Base-by-base conservation (phyloP, 352 stramenopile species). In the Pythium plurisporium region DNA sequence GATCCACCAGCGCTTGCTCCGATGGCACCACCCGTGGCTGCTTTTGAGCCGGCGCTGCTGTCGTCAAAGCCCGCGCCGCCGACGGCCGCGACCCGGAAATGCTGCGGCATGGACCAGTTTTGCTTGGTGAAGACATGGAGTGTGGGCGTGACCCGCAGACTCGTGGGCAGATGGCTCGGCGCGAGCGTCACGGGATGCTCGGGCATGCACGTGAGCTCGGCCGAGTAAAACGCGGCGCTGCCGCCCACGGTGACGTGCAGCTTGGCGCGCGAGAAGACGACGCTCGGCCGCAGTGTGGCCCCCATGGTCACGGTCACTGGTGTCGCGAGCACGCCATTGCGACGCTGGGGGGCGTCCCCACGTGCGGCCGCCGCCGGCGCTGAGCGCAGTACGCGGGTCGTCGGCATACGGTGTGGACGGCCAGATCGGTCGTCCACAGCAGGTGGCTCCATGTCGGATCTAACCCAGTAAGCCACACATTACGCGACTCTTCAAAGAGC, bases 211-310 rank as follows among this genome's bases (percentile, higher is more conserved):
- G 72, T 71, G 20, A 88, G 57, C 29, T 50, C 52, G 1, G 71
- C 78, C 10, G 76, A 77, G 59, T 88, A 88, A 44, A 86, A 86
- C 6, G 75, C 75, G 12, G 66, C 65, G 29, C 64, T 60, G 12
- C 76, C 74, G 9, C 70, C 69, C 7, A 86, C 68, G 0, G 60
- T 82, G 40, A 86, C 69, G 26, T 53, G 49, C 17, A 88, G 59
- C 23, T 60, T 53, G 5, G 57, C 50, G 9, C 56, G 55, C 2
- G 69, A 68, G 30, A 86, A 76, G 5, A 74, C 60, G 12, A 86
- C 64, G 15, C 69, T 82, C 12, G 69, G 65, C 5, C 62, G 58
- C 11, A 56, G 12, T 14, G 49, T 26, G 5, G 7, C n/a, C 1
- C 38, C 44, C 38, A 26, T 20, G 38, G n/a, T n/a, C n/a, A 15